Conservation (phyloP, 768 basidiomycete genomes). For the Hemileccinum rubropunctum region DNA sequence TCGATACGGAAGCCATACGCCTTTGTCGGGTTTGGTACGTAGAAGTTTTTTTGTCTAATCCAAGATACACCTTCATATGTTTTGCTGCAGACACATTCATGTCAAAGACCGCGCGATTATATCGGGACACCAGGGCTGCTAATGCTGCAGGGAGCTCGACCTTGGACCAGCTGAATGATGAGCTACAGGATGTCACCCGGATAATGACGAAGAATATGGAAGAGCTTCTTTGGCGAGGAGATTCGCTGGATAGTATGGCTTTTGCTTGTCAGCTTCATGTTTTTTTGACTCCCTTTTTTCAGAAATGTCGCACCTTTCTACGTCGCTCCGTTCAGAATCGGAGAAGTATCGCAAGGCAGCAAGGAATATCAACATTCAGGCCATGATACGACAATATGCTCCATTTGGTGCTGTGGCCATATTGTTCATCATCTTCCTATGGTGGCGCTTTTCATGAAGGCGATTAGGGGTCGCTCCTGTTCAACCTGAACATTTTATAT, state of each 20-base stretch:
- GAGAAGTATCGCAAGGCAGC: slow-evolving; percentile 97
- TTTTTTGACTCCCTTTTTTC: slow-evolving; percentile 2
- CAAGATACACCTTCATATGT: slow-evolving; percentile 3
- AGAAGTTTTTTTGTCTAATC: not conserved
- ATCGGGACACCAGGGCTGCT: slow-evolving; percentile 89
- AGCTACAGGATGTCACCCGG: slow-evolving; percentile 94
- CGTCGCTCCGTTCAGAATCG: slow-evolving; percentile 91
- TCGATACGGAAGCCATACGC: slow-evolving; percentile 95
- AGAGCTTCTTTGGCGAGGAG: slow-evolving; percentile 96
- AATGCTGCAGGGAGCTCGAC: slow-evolving; percentile 60
- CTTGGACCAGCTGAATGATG: slow-evolving; percentile 89
- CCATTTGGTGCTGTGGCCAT: slow-evolving; percentile 82
- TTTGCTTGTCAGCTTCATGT: not conserved
- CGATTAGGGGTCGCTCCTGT: slow-evolving; percentile 7
- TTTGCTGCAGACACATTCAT: slow-evolving; percentile 88
- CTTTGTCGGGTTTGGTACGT: slow-evolving; percentile 93
- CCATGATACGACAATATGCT: slow-evolving; percentile 94
- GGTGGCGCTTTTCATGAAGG: slow-evolving; percentile 71
- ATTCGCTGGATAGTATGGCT: slow-evolving; percentile 87
- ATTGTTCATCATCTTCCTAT: slow-evolving; percentile 72
- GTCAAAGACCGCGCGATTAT: slow-evolving; percentile 94
- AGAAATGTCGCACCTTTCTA: slow-evolving; percentile 98
- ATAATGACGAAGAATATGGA: slow-evolving; percentile 99
- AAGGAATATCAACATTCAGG: slow-evolving; percentile 89
- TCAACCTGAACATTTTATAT: slow-evolving; percentile 22